Conservation (phyloP, 768 basidiomycete genomes). For the Lactarius trivialis region DNA sequence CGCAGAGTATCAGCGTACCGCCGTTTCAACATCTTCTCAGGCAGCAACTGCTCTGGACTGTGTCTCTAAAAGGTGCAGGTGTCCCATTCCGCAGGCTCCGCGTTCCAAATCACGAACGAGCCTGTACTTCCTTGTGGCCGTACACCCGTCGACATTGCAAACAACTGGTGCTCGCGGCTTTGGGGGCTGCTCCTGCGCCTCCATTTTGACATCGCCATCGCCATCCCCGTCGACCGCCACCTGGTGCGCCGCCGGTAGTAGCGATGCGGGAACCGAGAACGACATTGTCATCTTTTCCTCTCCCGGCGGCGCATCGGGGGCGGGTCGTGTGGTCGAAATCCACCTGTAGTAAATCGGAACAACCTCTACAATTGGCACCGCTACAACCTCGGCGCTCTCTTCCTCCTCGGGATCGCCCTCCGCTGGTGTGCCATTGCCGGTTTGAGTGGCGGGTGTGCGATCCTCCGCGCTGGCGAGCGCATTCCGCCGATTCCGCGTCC, state of each 20-base stretch:
- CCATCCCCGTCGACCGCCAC: not conserved
- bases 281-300: slow-evolving; percentile 37
- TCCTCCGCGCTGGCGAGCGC: slow-evolving; percentile 43
- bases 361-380: slow-evolving; percentile 21
- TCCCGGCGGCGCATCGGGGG: not conserved
- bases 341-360: slow-evolving; percentile 63
- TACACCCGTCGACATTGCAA: slow-evolving; percentile 58
- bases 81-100: slow-evolving; percentile 62
- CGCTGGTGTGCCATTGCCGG: slow-evolving; percentile 26
- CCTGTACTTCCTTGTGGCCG: slow-evolving; percentile 51
- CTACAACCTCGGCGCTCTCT: slow-evolving; percentile 36
- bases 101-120: slow-evolving; percentile 54
- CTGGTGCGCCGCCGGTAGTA: slow-evolving; percentile 24
- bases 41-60: not conserved
- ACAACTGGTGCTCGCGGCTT: slow-evolving; percentile 12
- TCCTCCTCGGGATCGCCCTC: slow-evolving; percentile 38
- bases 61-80: slow-evolving; percentile 50
- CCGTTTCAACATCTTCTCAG: not conserved
- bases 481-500: slow-evolving; percentile 55
- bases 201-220: slow-evolving; percentile 19
- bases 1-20: not conserved
- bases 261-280: slow-evolving; percentile 47
- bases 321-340: slow-evolving; percentile 50
- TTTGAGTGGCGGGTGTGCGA: slow-evolving; percentile 32
- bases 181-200: slow-evolving; percentile 5